Conservation (phyloP, 345 rosid genomes). For the Populus deltoides region DNA sequence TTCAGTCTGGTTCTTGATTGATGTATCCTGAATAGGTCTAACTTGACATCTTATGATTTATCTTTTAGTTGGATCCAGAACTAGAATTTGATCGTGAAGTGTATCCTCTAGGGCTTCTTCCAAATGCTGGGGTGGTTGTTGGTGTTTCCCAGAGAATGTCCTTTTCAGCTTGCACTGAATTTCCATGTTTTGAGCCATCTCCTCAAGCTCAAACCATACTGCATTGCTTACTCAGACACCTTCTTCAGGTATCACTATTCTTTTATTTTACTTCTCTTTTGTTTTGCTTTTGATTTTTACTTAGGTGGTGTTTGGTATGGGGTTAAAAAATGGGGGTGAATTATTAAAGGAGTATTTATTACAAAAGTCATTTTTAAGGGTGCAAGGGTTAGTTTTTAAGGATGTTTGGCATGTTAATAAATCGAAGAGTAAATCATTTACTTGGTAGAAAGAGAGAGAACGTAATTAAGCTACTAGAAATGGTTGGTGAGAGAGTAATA, state of each 20-base stretch:
- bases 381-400: not conserved
- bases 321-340: not conserved
- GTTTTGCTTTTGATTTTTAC: not conserved
- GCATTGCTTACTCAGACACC: conserved; percentile 95
- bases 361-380: not conserved
- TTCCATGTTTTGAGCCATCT: conserved; percentile 96
- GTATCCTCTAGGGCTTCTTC: conserved; percentile 93
- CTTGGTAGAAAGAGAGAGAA: not conserved
- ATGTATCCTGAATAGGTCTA: conserved; percentile 11
- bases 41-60: conserved; percentile 10
- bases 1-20: conserved; percentile 11
- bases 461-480: not conserved
- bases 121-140: conserved; percentile 92
- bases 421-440: not conserved
- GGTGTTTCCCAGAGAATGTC: conserved; percentile 97
- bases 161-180: conserved; percentile 94
- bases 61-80: conserved; percentile 88
- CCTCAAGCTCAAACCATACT: conserved; percentile 97
- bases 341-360: not conserved
- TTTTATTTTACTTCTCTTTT: not conserved
- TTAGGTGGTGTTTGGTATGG: not conserved
- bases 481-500: not conserved
- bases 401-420: not conserved
- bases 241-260: conserved; percentile 77
- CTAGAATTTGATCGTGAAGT: conserved; percentile 97